Evolutionary conservation across 331 rosid species (phyloP).

Genomic region (Phaseolus coccineus): DNA sequence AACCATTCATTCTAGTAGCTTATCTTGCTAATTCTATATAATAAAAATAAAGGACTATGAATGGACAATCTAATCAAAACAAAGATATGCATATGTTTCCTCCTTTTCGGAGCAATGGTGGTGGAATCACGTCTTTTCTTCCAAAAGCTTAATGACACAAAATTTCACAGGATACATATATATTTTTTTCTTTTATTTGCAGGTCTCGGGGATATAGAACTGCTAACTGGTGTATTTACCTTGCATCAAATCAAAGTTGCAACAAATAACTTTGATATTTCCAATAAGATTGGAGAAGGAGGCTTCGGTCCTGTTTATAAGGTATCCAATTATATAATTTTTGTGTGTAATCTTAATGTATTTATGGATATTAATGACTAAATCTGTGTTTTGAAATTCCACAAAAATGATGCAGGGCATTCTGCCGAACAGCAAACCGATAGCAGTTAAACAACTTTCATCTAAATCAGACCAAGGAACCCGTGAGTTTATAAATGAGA

Average conservation of each 20-base stretch:
- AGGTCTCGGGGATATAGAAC: constrained; percentile 62
- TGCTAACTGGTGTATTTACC: constrained; percentile 56
- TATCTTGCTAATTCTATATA: background rate
- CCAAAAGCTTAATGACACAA: background rate
- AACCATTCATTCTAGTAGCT: background rate
- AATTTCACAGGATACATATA: too few relatives aligned
- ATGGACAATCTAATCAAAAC: background rate
- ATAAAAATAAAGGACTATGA: background rate
- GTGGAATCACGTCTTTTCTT: background rate
- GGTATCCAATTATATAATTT: constrained; percentile 3
- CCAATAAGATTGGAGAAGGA: constrained; percentile 46
- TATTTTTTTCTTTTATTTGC: constrained; percentile 26
- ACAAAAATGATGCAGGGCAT: constrained; percentile 52
- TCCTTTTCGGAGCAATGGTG: background rate
- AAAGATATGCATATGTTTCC: background rate
- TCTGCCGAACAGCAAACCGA: constrained; percentile 43
- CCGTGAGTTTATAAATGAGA: constrained; percentile 65
- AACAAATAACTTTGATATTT: constrained; percentile 64
- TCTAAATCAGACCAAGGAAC: constrained; percentile 68
- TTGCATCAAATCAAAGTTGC: constrained; percentile 66
- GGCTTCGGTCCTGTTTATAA: constrained; percentile 47
- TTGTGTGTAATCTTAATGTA: background rate
- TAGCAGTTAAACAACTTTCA: constrained; percentile 70
- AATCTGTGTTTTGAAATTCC: background rate
- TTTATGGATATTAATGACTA: background rate